phyloP scores from a whole-genome alignment of 768 basidiomycete species.

The Amanita brunnescens region DNA sequence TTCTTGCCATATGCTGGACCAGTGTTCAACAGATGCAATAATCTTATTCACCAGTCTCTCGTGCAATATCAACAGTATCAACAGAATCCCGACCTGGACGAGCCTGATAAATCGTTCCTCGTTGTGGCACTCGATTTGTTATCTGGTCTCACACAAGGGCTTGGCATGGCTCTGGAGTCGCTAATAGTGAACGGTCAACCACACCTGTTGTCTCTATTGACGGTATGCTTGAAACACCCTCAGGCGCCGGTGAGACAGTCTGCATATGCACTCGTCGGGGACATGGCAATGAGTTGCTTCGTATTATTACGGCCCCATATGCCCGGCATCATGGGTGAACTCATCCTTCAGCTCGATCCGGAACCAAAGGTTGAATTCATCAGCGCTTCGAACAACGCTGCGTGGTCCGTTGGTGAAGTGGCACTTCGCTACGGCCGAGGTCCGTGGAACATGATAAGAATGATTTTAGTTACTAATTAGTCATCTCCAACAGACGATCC shows the following conservation, averaged over 20 bases:
- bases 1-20: slow-evolving; percentile 86
- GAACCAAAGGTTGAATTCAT: slow-evolving; percentile 92
- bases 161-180: slow-evolving; percentile 69
- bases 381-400: slow-evolving; percentile 97
- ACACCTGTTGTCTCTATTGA: slow-evolving; percentile 71
- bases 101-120: slow-evolving; percentile 95
- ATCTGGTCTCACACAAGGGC: slow-evolving; percentile 91
- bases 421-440: slow-evolving; percentile 85
- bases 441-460: slow-evolving; percentile 22
- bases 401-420: slow-evolving; percentile 99
- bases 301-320: slow-evolving; percentile 75
- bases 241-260: slow-evolving; percentile 94
- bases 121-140: slow-evolving; percentile 97
- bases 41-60: slow-evolving; percentile 75
- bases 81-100: slow-evolving; percentile 83
- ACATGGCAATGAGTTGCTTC: slow-evolving; percentile 97
- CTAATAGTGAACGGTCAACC: slow-evolving; percentile 66
- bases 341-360: slow-evolving; percentile 84
- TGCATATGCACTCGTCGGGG: slow-evolving; percentile 96
- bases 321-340: slow-evolving; percentile 81
- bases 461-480: slow-evolving; percentile 3
- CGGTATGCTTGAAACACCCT: slow-evolving; percentile 89
- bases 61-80: slow-evolving; percentile 82
- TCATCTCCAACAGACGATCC: slow-evolving; percentile 47
- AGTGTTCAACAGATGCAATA: slow-evolving; percentile 86